Evolutionary conservation across 768 basidiomycete genomes (phyloP), one percentile per base, ranked within the genome.

Genomic region (Boletus eberwhitei): DNA sequence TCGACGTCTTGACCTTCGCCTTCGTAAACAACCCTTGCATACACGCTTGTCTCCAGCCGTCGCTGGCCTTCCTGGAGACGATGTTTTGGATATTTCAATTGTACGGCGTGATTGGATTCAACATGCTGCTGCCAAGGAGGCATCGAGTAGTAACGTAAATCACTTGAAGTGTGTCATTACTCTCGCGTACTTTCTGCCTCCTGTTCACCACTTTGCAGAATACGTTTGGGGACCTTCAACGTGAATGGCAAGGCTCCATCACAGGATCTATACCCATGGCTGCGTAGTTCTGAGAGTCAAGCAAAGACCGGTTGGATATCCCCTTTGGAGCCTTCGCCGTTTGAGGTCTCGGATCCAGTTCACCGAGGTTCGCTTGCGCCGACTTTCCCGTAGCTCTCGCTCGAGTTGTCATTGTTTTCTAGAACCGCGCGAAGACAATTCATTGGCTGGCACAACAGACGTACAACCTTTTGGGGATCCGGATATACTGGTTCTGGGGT

Each of bases 171-270:
- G 44, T 35, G 59, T 37, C 40, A 19, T 45, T 19, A 8, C 45
- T 19, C 24, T 26, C 19, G 9, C 9, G 13, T 26, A 19, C 50
- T 24, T 43, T 14, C 21, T 12, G 4, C 14, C 35, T 42, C 32
- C n/a, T 24, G 1, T 35, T 58, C 39, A 59, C 29, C 21, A 8
- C 26, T 21, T 32, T 51, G 24, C 35, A 88, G 87, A 32, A 64
- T 92, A 46, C 84, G 88, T 7, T 55, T 87, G 17, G 89, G 90
- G 21, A 89, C 88, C 0, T 93, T 93, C 74, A 93, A 93, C 60
- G 90, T 93, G 43, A 90, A 91, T 60, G 90, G 88, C 2, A 85
- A 84, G 62, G 59, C 80, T 36, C 88, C 91, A 1, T 83, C 85
- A 3, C 85, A 88, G 58, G 87, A 90, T 64, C 71, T 93, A 9